Evolutionary conservation across 192 early-diverging fungal genomes (phyloP), one percentile per base, ranked within the genome.

Genomic region (Spizellomyces punctatus): DNA sequence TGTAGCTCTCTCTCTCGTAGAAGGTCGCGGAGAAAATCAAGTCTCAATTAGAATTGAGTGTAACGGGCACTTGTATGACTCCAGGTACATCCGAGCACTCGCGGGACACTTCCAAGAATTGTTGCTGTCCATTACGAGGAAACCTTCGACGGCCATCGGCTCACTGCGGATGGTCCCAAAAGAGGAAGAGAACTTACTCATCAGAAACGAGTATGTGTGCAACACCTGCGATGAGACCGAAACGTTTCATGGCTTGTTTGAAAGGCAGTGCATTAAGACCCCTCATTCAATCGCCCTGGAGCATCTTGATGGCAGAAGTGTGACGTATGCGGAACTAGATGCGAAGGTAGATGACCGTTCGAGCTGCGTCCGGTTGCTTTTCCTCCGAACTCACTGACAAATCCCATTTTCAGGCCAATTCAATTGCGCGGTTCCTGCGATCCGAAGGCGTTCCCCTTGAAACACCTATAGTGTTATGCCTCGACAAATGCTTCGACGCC

Each of bases 201-300:
- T n/a, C n/a, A n/a, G n/a, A n/a, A n/a, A n/a, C n/a, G n/a, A n/a
- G n/a, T n/a, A n/a, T n/a, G n/a, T n/a, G n/a, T n/a, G n/a, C n/a
- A n/a, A n/a, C n/a, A n/a, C n/a, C n/a, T n/a, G n/a, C n/a, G n/a
- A n/a, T n/a, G n/a, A n/a, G n/a, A n/a, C 12, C 43, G 42, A 16
- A 12, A 45, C 42, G 27, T 44, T 14, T 10, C 63, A 64, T 45
- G 12, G 10, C 6, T 45, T 64, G 12, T 59, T 69, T n/a, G 52
- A 69, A 21, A 27, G 58, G 56, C 56, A 69, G 67, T 57, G 27
- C 67, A 36, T 17, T 8, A 9, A 55, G n/a, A 52, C 48, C 6
- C 65, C 65, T 17, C 14, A 54, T 54, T 8, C 45, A n/a, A 67
- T 67, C 14, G 65, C 65, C 6, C 36, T 67, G 65, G 65, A 67